Percentiles rank a stretch among this genome's conserved stretches.
Evolutionary conservation across 2,329 filamentous ascomycete genomes (phyloP).

Genomic region (Aspergillus proliferans): DNA sequence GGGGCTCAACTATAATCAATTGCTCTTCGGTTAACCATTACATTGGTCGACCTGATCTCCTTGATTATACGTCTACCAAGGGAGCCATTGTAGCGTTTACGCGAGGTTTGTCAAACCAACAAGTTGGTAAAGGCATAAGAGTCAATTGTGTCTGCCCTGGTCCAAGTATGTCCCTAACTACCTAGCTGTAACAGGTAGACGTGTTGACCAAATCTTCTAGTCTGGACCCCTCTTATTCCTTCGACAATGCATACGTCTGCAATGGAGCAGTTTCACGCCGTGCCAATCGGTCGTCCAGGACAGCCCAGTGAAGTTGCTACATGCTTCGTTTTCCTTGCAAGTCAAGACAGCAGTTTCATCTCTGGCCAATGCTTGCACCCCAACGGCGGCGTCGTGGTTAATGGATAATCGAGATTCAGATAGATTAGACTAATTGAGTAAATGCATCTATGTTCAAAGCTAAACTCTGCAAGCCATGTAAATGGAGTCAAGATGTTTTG

Average conservation of each 20-base stretch:
- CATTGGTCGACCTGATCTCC: slow-evolving; percentile 69
- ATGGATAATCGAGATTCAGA: slow-evolving; percentile 28
- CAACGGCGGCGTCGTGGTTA: slow-evolving; percentile 55
- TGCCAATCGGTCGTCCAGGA: slow-evolving; percentile 69
- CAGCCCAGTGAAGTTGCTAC: slow-evolving; percentile 79
- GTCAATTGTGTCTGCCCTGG: slow-evolving; percentile 74
- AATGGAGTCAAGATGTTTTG: background rate
- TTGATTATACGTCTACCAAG: slow-evolving; percentile 71
- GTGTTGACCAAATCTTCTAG: slow-evolving; percentile 24
- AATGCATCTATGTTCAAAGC: background rate
- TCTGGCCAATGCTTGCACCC: slow-evolving; percentile 66
- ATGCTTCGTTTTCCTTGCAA: slow-evolving; percentile 74
- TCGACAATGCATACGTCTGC: slow-evolving; percentile 65
- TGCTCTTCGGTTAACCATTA: slow-evolving; percentile 80
- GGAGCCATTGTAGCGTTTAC: slow-evolving; percentile 76
- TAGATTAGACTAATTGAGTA: background rate
- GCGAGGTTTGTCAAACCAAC: slow-evolving; percentile 69
- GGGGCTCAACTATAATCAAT: slow-evolving; percentile 75
- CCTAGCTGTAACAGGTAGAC: background rate
- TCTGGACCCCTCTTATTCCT: slow-evolving; percentile 71
- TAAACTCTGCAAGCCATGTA: background rate
- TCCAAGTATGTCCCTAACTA: slow-evolving; percentile 40
- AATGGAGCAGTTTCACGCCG: slow-evolving; percentile 63
- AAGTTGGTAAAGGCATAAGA: slow-evolving; percentile 63
- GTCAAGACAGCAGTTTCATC: slow-evolving; percentile 65